Evolutionary conservation across 2,329 filamentous ascomycete species (phyloP).

Genomic region (Nothophaeocryptopus gaeumannii): DNA sequence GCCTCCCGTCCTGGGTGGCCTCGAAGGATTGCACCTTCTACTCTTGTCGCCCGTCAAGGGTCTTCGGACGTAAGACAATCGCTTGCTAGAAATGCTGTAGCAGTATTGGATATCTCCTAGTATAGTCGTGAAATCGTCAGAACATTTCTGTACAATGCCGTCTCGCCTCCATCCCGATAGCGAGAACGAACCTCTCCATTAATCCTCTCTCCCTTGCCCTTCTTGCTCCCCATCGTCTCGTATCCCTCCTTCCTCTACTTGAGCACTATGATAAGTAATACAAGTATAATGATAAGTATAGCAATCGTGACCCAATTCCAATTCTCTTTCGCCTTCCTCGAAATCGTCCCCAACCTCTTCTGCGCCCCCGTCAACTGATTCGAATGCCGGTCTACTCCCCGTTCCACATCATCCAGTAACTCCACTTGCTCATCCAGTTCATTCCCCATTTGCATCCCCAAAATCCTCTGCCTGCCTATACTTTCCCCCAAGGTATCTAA

Average conservation of each 20-base stretch:
- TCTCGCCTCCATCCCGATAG: no score
- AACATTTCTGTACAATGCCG: no score
- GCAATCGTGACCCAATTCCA: conserved; percentile 84
- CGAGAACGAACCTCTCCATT: no score
- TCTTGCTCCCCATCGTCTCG: no score
- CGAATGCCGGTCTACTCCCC: conserved; percentile 76
- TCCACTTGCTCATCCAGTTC: conserved; percentile 89
- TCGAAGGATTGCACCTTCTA: no score
- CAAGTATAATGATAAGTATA: conserved; percentile 72
- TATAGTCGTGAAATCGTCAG: no score
- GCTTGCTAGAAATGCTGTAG: no score
- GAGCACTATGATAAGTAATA: conserved; percentile 77
- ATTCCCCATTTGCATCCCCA: conserved; percentile 93
- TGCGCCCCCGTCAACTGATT: conserved; percentile 71
- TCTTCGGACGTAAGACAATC: no score
- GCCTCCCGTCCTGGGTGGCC: no score
- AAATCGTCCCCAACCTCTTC: conserved; percentile 67
- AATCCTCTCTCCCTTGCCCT: no score
- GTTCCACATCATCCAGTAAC: conserved; percentile 86
- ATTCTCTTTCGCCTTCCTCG: conserved; percentile 74
- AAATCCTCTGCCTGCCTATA: conserved; percentile 83
- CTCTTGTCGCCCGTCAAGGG: no score
- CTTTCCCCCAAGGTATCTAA: conserved; percentile 83
- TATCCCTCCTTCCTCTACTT: conserved; percentile 55
- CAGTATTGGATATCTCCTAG: no score